phyloP scores from a whole-genome alignment of 148 eudicot species.

The Silene conica region DNA sequence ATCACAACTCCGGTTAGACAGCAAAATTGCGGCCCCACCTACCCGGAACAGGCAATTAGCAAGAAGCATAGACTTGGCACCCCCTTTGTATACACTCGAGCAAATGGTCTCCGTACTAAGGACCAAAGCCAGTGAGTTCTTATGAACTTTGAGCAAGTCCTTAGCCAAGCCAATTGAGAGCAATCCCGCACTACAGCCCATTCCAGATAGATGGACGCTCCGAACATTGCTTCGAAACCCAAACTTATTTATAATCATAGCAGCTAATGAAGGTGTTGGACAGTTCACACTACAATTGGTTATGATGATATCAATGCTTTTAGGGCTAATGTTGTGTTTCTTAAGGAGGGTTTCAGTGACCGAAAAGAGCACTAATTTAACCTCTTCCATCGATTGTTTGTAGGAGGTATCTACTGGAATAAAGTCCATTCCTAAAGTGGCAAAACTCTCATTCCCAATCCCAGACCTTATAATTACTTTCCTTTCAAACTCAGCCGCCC shows the following conservation, averaged over 20 bases:
- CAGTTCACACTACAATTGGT: conserved; percentile 41
- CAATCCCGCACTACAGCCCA: conserved; percentile 49
- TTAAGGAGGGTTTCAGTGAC: conserved; percentile 25
- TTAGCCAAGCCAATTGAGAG: conserved; percentile 33
- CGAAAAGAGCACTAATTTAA: conserved; percentile 28
- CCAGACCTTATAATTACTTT: conserved; percentile 29
- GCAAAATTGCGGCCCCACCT: conserved; percentile 39
- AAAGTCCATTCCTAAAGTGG: conserved; percentile 18
- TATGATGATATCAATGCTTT: conserved; percentile 35
- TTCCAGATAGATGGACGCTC: conserved; percentile 42
- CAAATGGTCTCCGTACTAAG: conserved; percentile 39
- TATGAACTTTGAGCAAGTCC: conserved; percentile 42
- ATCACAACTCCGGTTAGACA: conserved; percentile 32
- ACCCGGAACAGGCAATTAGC: conserved; percentile 45
- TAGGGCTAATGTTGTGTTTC: conserved; percentile 35
- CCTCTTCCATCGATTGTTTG: conserved; percentile 28
- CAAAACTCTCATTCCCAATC: conserved; percentile 29
- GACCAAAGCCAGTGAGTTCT: conserved; percentile 34
- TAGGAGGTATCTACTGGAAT: conserved; percentile 30
- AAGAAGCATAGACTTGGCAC: conserved; percentile 43
- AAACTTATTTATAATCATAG: conserved; percentile 35
- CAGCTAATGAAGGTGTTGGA: conserved; percentile 40
- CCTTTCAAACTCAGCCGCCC: conserved; percentile 27
- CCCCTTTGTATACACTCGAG: conserved; percentile 32
- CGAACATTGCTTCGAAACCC: conserved; percentile 39